Evolutionary conservation across 768 basidiomycete species (phyloP).

Genomic region (Chlorophyllum brunneum): DNA sequence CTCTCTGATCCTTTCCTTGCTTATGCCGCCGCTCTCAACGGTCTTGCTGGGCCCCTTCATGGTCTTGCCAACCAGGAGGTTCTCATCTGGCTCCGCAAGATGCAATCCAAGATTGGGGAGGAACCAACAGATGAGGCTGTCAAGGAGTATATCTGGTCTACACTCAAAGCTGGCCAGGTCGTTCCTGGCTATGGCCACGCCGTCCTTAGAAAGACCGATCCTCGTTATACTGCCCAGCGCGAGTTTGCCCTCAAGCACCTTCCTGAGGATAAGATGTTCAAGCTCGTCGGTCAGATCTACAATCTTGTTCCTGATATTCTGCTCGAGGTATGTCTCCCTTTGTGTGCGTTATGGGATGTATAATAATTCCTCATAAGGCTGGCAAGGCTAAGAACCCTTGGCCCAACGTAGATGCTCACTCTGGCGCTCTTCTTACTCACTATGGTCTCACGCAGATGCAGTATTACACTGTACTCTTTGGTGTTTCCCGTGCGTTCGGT

Average conservation of each 20-base stretch:
- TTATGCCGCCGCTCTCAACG: conserved; percentile 89
- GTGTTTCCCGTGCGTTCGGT: conserved; percentile 92
- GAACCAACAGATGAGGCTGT: conserved; percentile 83
- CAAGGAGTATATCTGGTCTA: conserved; percentile 92
- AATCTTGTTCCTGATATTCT: conserved; percentile 87
- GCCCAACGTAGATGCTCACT: conserved; percentile 98
- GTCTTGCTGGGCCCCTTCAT: conserved; percentile 95
- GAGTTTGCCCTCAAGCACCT: conserved; percentile 87
- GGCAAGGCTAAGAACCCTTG: conserved; percentile 93
- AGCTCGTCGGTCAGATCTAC: conserved; percentile 88
- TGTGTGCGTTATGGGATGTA: too few species aligned
- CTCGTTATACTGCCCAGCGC: conserved; percentile 86
- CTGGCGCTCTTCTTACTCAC: conserved; percentile 82
- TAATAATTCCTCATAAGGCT: too few species aligned
- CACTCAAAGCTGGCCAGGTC: conserved; percentile 89
- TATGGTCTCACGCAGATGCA: conserved; percentile 89
- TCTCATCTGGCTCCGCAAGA: conserved; percentile 88
- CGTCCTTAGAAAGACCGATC: conserved; percentile 87
- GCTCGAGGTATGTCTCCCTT: conserved; percentile 79
- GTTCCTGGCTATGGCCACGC: conserved; percentile 92
- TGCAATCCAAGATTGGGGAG: conserved; percentile 87
- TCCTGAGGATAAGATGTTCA: conserved; percentile 87
- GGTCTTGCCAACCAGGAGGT: conserved; percentile 98
- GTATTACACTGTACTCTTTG: conserved; percentile 97
- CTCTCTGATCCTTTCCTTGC: conserved; percentile 97